Percentiles rank a stretch among this genome's conserved stretches.
Conservation (phyloP, 495 filamentous ascomycete species). For the Opeltia flavorubescens region DNA sequence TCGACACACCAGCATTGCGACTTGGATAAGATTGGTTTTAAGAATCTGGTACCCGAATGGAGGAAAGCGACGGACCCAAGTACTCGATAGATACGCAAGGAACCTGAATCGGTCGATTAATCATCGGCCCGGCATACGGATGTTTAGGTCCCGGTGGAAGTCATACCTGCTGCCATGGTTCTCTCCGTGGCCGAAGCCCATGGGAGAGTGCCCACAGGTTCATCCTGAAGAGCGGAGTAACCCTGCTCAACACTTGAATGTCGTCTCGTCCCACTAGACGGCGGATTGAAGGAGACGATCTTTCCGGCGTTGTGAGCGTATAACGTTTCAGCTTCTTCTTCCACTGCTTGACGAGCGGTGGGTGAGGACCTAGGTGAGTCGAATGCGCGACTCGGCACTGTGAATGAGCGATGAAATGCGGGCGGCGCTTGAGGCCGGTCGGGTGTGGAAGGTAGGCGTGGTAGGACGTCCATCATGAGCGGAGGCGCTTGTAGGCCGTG, state of each 20-base stretch:
- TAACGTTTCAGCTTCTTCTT: slow-evolving; percentile 27
- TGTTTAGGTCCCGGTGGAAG: slow-evolving; percentile 4
- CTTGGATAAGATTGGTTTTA: slow-evolving; percentile 74
- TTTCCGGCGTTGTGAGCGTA: slow-evolving; percentile 23
- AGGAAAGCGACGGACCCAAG: slow-evolving; percentile 73
- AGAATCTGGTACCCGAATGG: slow-evolving; percentile 54
- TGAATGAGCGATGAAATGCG: slow-evolving; percentile 41
- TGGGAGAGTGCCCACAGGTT: slow-evolving; percentile 38
- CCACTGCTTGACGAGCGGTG: slow-evolving; percentile 8
- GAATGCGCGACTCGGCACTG: slow-evolving; percentile 34
- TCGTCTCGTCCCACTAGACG: slow-evolving; percentile 9
- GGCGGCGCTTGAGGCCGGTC: slow-evolving; percentile 23
- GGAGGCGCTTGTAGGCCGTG: background rate
- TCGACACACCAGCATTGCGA: slow-evolving; percentile 90
- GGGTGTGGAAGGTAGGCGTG: slow-evolving; percentile 25
- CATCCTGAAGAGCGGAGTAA: slow-evolving; percentile 7
- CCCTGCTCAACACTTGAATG: slow-evolving; percentile 16
- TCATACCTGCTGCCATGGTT: slow-evolving; percentile 59
- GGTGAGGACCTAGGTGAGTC: background rate
- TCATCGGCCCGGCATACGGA: background rate
- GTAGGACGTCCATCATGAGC: background rate
- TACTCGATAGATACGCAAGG: slow-evolving; percentile 65
- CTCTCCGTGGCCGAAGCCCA: slow-evolving; percentile 67
- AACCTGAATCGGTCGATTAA: slow-evolving; percentile 35
- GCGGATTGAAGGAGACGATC: slow-evolving; percentile 29